A percentile compares a stretch with the other conserved stretches of the same genome.
These are phyloP conservation scores for Sugiyamaella valdiviana DNA, from an alignment of 805 yeast genomes.

Conservation along the genomic window DNA sequence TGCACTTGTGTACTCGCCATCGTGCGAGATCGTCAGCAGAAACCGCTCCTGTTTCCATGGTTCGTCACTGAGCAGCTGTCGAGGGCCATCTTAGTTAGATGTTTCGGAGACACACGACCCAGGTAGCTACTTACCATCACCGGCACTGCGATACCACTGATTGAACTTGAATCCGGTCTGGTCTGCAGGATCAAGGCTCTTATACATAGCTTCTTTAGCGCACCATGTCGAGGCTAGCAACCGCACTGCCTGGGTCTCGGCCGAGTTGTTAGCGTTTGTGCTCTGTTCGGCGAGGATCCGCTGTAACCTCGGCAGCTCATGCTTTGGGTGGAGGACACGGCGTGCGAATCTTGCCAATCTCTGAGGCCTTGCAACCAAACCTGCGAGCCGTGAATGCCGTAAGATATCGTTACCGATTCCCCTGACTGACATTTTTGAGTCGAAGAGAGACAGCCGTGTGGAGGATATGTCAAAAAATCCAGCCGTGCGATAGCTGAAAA, in stretches of 20 bases:
- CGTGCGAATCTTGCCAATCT: slow-evolving; percentile 33
- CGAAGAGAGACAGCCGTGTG: background rate
- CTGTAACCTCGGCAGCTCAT: slow-evolving; percentile 37
- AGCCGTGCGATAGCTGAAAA: background rate
- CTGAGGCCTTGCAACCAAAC: background rate
- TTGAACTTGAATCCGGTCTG: slow-evolving; percentile 52
- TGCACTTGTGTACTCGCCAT: slow-evolving; percentile 52
- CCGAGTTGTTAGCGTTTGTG: slow-evolving; percentile 1
- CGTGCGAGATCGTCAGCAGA: slow-evolving; percentile 56
- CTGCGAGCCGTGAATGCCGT: background rate
- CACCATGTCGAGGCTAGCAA: slow-evolving; percentile 63
- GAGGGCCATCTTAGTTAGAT: slow-evolving; percentile 4
- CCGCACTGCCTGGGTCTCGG: slow-evolving; percentile 10
- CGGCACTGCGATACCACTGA: slow-evolving; percentile 49
- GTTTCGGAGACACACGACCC: background rate
- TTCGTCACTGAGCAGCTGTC: slow-evolving; percentile 19
- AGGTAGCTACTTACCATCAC: slow-evolving; percentile 11
- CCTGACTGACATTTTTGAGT: slow-evolving; percentile 26
- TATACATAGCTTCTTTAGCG: slow-evolving; percentile 66
- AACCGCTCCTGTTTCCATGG: slow-evolving; percentile 39
- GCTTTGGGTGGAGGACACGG: slow-evolving; percentile 45
- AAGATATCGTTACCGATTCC: slow-evolving; percentile 59
- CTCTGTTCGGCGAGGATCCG: slow-evolving; percentile 1
- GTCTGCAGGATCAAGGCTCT: slow-evolving; percentile 44
- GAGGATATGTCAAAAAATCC: too few relatives aligned